A percentile compares a stretch with the other conserved stretches of the same genome.
Evolutionary conservation across 768 basidiomycete genomes (phyloP).

Genomic region (Amanita pseudoporphyria): DNA sequence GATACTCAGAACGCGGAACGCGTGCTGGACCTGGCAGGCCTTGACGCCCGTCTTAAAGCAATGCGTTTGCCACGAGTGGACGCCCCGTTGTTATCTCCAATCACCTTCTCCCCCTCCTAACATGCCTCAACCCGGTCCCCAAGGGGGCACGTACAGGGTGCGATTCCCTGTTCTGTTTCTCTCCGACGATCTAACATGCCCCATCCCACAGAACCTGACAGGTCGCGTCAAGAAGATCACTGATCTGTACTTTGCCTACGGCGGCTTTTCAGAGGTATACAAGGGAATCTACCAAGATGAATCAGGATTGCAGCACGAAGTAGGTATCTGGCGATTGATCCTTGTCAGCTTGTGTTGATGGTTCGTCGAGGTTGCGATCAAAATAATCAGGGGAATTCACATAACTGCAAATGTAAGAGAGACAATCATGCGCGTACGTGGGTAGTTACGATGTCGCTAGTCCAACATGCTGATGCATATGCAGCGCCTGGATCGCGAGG

Average conservation of each 20-base stretch:
- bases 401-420: constrained; percentile 34
- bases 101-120: constrained; percentile 45
- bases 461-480: not conserved
- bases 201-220: constrained; percentile 43
- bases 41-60: not conserved
- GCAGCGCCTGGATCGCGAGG: constrained; percentile 48
- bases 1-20: too few relatives aligned
- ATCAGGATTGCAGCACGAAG: constrained; percentile 28
- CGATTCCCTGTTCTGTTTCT: not conserved
- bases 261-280: constrained; percentile 55
- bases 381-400: constrained; percentile 37
- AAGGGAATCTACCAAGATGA: constrained; percentile 43
- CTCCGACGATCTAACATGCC: constrained; percentile 12
- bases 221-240: constrained; percentile 43
- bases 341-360: not conserved
- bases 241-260: constrained; percentile 37
- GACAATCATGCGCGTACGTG: constrained; percentile 40
- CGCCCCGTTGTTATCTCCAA: too few relatives aligned
- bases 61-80: constrained; percentile 6
- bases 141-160: constrained; percentile 40
- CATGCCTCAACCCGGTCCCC: too few relatives aligned
- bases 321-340: constrained; percentile 12
- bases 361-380: constrained; percentile 41
- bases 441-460: not conserved
- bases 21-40: too few relatives aligned